Evolutionary conservation across 257 asterid genomes (phyloP), one percentile per base, ranked within the genome.

Genomic region (Fraxinus quadrangulata): DNA sequence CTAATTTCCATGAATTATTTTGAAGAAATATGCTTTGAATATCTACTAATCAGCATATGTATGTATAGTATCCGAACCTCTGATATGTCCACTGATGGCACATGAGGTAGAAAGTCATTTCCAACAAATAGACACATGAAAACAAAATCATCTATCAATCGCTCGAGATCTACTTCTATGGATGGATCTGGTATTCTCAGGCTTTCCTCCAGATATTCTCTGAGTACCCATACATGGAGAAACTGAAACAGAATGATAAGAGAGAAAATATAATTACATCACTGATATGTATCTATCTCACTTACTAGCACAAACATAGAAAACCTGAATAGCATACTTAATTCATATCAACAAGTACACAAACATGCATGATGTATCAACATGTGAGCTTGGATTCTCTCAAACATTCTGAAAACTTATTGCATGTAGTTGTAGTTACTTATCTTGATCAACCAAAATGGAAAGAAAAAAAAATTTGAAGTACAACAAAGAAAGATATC

Each of bases 81-180:
- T 39, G 89, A 78, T 84, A 87, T 84, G 68, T 88, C 90, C 78
- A 90, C 81, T 14, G 96, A 88, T 21, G 92, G 91, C 79, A 90
- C 79, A 24, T 85, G 93, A 2, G 96, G 96, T 51, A 90, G 83
- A 83, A 90, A 90, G 80, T 90, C 96, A 87, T 90, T 90, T 78
- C 96, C 92, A 56, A 89, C 87, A 82, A 89, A 85, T 67, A 90
- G 73, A 71, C 93, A 88, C 89, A 90, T 86, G 84, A 90, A 87
- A 34, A 88, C 87, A 79, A 88, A 90, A 81, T 90, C 96, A 85
- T 90, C 93, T 54, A 90, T 75, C 83, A 86, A 72, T 42, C 92
- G 83, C 75, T 90, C 93, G 16, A 85, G 76, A 83, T 88, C 90
- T 39, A 67, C 74, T 80, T 82, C 68, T 65, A 81, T 86, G 6